Percentiles rank a stretch among this genome's conserved stretches.
Conservation (phyloP, 768 basidiomycete species). For the Tremella mesenterica region DNA sequence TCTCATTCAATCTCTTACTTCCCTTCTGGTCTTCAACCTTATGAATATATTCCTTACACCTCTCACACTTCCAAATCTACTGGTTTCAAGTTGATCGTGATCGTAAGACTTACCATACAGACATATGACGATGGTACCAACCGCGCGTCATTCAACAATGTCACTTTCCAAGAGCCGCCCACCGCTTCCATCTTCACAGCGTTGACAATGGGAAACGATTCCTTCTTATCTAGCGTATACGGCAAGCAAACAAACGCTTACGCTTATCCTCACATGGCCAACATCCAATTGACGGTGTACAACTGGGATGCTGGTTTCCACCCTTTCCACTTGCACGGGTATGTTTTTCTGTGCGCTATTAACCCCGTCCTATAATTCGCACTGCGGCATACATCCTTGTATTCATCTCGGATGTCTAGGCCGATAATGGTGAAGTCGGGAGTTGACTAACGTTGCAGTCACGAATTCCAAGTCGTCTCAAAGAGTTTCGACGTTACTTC, state of each 20-base stretch:
- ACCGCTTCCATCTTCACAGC: constrained; percentile 70
- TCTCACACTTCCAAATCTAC: too few relatives aligned
- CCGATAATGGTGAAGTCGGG: not conserved
- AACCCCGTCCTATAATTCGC: not conserved
- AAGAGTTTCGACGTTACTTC: constrained; percentile 60
- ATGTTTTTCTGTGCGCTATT: constrained; percentile 4
- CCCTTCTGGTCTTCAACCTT: too few relatives aligned
- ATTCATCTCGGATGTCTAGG: not conserved
- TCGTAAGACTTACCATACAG: constrained; percentile 11
- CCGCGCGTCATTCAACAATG: constrained; percentile 43
- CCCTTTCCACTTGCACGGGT: constrained; percentile 75
- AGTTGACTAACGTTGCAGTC: constrained; percentile 37
- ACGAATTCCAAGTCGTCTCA: constrained; percentile 72
- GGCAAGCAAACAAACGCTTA: constrained; percentile 61
- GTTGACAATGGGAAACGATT: constrained; percentile 59
- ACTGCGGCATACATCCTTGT: too few relatives aligned
- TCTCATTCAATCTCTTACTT: too few relatives aligned
- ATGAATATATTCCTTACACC: not conserved
- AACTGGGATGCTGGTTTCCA: constrained; percentile 44
- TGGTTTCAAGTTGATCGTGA: not conserved
- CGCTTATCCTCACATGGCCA: constrained; percentile 64
- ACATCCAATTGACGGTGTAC: constrained; percentile 60
- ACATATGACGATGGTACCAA: constrained; percentile 52
- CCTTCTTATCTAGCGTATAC: constrained; percentile 59
- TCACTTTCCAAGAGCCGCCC: constrained; percentile 47